Percentiles rank a stretch among this genome's conserved stretches.
phyloP scores from a whole-genome alignment of 345 rosid genomes.

The Eucalyptus coolabah region DNA sequence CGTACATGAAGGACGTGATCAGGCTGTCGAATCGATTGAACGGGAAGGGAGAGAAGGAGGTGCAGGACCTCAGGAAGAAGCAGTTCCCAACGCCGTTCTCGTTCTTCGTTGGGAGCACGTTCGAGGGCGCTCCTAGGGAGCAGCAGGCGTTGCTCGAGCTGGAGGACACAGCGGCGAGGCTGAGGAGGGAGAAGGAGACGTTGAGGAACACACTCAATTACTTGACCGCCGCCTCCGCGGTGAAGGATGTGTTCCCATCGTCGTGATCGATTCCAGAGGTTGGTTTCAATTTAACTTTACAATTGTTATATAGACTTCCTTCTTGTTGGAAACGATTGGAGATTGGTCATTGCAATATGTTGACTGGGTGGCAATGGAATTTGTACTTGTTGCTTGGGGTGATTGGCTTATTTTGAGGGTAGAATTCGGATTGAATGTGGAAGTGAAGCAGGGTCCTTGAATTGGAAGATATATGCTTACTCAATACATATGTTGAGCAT shows the following conservation, averaged over 20 bases:
- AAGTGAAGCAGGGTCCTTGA: neutral
- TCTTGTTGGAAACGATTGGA: neutral
- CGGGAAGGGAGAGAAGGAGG: conserved; percentile 81
- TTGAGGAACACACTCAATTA: conserved; percentile 87
- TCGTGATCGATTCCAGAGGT: conserved; percentile 2
- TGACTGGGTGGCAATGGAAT: neutral
- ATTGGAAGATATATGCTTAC: neutral
- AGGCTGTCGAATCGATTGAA: conserved; percentile 69
- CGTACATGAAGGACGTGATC: conserved; percentile 85
- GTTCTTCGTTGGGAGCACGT: conserved; percentile 86
- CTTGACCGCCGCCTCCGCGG: conserved; percentile 84
- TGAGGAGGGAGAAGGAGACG: conserved; percentile 94
- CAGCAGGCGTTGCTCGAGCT: conserved; percentile 91
- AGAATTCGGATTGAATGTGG: neutral
- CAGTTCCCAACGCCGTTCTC: conserved; percentile 92
- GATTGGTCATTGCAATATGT: neutral
- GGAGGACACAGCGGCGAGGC: conserved; percentile 83
- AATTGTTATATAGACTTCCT: neutral
- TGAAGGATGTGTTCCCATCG: conserved; percentile 88
- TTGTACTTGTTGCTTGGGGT: neutral
- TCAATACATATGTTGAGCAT: neutral
- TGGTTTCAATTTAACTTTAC: neutral
- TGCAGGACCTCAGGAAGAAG: conserved; percentile 62
- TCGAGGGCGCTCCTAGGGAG: conserved; percentile 87
- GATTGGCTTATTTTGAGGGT: neutral